Percentiles rank a stretch among this genome's conserved stretches.
Conservation (phyloP, 192 early-diverging fungal species). For the Linnemannia hyalina region DNA sequence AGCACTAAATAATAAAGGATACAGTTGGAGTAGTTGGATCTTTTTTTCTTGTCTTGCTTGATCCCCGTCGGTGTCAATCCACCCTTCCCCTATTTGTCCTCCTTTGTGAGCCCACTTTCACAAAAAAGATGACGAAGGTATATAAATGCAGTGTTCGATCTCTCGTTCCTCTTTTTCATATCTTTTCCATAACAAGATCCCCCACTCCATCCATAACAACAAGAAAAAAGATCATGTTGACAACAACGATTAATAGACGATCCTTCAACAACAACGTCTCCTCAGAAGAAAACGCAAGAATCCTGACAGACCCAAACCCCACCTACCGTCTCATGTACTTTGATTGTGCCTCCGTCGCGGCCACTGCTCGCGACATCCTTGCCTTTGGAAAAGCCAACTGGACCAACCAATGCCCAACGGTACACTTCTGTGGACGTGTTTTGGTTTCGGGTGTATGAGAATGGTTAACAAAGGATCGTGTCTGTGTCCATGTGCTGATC, state of each 20-base stretch:
- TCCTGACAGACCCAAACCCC: slow-evolving; percentile 17
- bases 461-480: not conserved
- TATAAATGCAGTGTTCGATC: not conserved
- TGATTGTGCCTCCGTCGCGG: slow-evolving; percentile 16
- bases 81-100: not conserved
- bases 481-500: not conserved
- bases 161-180: not conserved
- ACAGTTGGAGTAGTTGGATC: no score
- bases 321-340: slow-evolving; percentile 34
- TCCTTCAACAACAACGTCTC: slow-evolving; percentile 4
- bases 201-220: no score
- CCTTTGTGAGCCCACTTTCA: not conserved
- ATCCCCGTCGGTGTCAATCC: not conserved
- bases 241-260: not conserved
- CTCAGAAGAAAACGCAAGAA: slow-evolving; percentile 22
- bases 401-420: slow-evolving; percentile 20
- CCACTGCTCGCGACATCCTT: slow-evolving; percentile 31
- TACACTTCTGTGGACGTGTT: not conserved
- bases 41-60: no score
- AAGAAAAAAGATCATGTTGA: not conserved
- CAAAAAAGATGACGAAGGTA: not conserved
- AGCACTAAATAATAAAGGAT: not conserved
- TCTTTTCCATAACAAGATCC: no score
- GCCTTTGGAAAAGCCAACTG: slow-evolving; percentile 38
- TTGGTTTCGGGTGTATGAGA: not conserved